phyloP scores from a whole-genome alignment of 768 basidiomycete genomes.

The Rhodosporidiobolus sp. region DNA sequence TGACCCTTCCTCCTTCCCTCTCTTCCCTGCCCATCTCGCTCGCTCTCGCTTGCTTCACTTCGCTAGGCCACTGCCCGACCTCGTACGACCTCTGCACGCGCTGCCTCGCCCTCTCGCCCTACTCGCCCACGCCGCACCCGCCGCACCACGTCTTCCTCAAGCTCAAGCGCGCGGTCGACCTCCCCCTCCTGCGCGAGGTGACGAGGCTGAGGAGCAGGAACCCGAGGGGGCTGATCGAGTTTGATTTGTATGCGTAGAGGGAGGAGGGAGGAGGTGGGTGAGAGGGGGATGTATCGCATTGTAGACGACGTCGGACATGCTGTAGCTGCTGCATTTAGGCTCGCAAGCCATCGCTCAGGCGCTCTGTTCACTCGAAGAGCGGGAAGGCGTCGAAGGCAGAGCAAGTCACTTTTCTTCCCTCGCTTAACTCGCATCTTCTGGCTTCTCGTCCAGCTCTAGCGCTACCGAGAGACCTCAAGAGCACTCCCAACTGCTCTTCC shows the following conservation, averaged over 20 bases:
- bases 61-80: conserved; percentile 4
- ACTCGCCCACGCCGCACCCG: background rate
- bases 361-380: too few species aligned
- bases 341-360: too few species aligned
- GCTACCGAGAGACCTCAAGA: too few species aligned
- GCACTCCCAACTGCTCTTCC: too few species aligned
- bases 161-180: background rate
- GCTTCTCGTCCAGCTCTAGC: too few species aligned
- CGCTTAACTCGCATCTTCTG: too few species aligned
- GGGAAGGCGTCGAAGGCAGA: too few species aligned
- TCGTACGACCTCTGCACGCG: conserved; percentile 9
- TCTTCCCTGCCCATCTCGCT: background rate
- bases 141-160: conserved; percentile 7
- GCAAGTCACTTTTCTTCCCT: too few species aligned
- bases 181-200: background rate
- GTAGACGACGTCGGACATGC: too few species aligned
- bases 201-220: conserved; percentile 24
- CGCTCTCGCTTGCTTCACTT: background rate
- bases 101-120: conserved; percentile 5
- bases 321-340: too few species aligned
- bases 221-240: conserved; percentile 20
- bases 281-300: too few species aligned
- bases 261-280: too few species aligned
- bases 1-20: background rate
- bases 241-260: conserved; percentile 21